Conservation (phyloP, 352 stramenopile genomes). For the Thraustochytrium striatum region DNA sequence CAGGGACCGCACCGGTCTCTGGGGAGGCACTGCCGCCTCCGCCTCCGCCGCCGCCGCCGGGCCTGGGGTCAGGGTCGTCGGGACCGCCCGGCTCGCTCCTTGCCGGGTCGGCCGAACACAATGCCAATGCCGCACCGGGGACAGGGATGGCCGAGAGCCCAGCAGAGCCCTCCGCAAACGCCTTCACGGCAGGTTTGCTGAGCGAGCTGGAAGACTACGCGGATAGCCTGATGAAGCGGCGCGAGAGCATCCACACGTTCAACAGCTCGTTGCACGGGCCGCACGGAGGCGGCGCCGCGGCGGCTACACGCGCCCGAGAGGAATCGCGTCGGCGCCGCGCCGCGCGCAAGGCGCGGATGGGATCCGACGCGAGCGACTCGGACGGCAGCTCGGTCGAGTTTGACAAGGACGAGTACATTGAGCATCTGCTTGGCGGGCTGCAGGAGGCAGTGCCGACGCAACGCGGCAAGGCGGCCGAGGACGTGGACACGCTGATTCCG, state of each 20-base stretch:
- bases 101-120: no score
- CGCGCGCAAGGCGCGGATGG: not conserved
- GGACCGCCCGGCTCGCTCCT: not conserved
- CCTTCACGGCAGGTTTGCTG: slow-evolving; percentile 17
- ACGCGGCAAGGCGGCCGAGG: not conserved
- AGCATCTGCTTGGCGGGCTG: not conserved
- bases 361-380: not conserved
- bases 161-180: not conserved
- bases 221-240: slow-evolving; percentile 28
- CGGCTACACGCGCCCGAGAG: no score
- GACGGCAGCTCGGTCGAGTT: not conserved
- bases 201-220: slow-evolving; percentile 42
- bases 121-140: no score
- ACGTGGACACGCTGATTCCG: slow-evolving; percentile 21
- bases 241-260: slow-evolving; percentile 21
- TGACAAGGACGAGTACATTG: not conserved
- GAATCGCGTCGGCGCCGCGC: no score
- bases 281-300: no score
- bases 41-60: not conserved
- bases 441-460: not conserved
- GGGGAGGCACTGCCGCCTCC: not conserved
- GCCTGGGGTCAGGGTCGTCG: not conserved
- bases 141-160: not conserved
- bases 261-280: not conserved
- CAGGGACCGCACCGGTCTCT: not conserved